Evolutionary conservation across 441 rosid genomes (phyloP).

Genomic region (California macrophylla): DNA sequence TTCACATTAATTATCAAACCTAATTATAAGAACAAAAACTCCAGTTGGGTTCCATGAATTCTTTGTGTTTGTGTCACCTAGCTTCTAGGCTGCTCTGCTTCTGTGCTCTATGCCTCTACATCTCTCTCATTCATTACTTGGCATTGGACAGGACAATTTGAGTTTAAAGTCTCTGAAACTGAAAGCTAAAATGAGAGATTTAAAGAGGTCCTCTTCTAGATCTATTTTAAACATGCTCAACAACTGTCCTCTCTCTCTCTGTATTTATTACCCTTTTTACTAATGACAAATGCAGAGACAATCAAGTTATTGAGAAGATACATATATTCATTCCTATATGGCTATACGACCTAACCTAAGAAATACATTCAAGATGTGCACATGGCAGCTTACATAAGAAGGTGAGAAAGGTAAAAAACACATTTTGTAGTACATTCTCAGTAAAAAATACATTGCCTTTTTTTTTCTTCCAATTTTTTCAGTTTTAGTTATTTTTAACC

Average conservation of each 20-base stretch:
- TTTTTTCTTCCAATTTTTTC: too few species aligned
- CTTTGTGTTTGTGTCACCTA: neutral
- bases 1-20: neutral
- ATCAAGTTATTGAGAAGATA: neutral
- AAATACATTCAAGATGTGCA: neutral
- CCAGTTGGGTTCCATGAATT: conserved; percentile 2
- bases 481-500: too few species aligned
- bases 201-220: neutral
- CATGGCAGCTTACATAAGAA: neutral
- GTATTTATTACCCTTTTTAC: neutral
- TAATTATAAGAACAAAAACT: neutral
- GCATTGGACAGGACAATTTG: conserved; percentile 1
- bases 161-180: neutral
- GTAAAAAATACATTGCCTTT: too few species aligned
- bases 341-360: too few species aligned
- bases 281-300: neutral
- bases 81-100: neutral
- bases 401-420: neutral
- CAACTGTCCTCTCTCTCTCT: neutral
- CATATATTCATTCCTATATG: neutral
- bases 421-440: too few species aligned
- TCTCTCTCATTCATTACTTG: neutral
- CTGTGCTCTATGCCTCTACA: neutral
- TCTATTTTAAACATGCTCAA: neutral
- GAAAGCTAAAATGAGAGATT: neutral